phyloP scores from a whole-genome alignment of 345 rosid species.

The Bruguiera sexangula region DNA sequence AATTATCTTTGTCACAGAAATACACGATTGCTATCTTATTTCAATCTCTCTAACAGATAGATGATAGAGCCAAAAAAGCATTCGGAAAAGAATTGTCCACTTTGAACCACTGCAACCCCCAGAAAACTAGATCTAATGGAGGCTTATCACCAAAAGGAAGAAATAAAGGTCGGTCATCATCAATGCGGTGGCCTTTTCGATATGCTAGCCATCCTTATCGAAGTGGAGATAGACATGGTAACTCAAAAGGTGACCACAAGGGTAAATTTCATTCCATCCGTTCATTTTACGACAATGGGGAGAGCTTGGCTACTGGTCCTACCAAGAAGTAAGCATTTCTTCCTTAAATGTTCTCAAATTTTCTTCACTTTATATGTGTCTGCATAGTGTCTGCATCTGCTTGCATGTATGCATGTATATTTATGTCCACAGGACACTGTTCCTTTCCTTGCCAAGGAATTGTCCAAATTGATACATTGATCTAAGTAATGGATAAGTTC shows the following conservation, averaged over 20 bases:
- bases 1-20: not conserved
- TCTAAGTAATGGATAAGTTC: not conserved
- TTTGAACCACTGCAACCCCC: constrained; percentile 19
- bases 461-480: not conserved
- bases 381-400: no score
- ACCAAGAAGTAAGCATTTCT: constrained; percentile 35
- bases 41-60: constrained; percentile 18
- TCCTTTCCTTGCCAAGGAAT: no score
- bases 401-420: no score
- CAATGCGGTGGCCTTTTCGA: constrained; percentile 27
- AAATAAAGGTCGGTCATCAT: constrained; percentile 28
- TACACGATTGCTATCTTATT: not conserved
- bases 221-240: constrained; percentile 21
- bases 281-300: constrained; percentile 26
- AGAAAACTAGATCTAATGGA: constrained; percentile 29
- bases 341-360: not conserved
- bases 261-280: constrained; percentile 25
- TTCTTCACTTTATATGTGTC: not conserved
- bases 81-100: constrained; percentile 15
- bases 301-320: constrained; percentile 12
- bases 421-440: no score
- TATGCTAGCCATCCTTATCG: constrained; percentile 22
- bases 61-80: not conserved
- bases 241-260: constrained; percentile 21
- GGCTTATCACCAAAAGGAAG: constrained; percentile 24